Evolutionary conservation across 2,329 filamentous ascomycete species (phyloP).

Genomic region (Colletotrichum lentis): DNA sequence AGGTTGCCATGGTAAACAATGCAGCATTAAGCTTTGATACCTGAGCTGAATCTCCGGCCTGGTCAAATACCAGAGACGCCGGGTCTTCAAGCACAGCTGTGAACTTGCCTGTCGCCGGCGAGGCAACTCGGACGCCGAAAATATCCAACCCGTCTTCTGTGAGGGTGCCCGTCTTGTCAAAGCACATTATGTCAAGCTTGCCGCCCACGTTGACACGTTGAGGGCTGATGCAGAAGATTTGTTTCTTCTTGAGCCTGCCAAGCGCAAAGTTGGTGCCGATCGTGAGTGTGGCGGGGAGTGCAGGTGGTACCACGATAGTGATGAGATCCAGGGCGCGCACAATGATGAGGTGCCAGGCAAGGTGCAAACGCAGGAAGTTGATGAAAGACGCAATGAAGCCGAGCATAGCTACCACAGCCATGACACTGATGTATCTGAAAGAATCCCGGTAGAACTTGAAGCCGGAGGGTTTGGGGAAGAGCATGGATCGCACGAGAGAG

Average conservation of each 20-base stretch:
- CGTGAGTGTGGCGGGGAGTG: constrained; percentile 90
- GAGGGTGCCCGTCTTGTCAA: constrained; percentile 98
- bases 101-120: constrained; percentile 69
- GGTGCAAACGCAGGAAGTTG: constrained; percentile 86
- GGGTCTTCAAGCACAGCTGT: constrained; percentile 77
- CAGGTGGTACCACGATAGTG: constrained; percentile 96
- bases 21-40: constrained; percentile 62
- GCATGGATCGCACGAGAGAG: constrained; percentile 93
- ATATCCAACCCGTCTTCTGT: constrained; percentile 97
- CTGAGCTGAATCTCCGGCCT: constrained; percentile 10
- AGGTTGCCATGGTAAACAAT: constrained; percentile 95
- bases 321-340: constrained; percentile 93
- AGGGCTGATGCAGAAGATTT: constrained; percentile 97
- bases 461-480: constrained; percentile 96
- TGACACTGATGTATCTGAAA: constrained; percentile 96
- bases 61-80: constrained; percentile 59
- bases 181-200: constrained; percentile 95
- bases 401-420: constrained; percentile 84
- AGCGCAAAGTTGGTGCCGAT: constrained; percentile 97
- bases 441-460: constrained; percentile 99
- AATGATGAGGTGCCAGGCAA: constrained; percentile 90
- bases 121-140: constrained; percentile 83
- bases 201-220: constrained; percentile 96
- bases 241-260: constrained; percentile 81
- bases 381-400: constrained; percentile 91